phyloP scores from a whole-genome alignment of 2,329 filamentous ascomycete genomes.

The Botrytis byssoidea region DNA sequence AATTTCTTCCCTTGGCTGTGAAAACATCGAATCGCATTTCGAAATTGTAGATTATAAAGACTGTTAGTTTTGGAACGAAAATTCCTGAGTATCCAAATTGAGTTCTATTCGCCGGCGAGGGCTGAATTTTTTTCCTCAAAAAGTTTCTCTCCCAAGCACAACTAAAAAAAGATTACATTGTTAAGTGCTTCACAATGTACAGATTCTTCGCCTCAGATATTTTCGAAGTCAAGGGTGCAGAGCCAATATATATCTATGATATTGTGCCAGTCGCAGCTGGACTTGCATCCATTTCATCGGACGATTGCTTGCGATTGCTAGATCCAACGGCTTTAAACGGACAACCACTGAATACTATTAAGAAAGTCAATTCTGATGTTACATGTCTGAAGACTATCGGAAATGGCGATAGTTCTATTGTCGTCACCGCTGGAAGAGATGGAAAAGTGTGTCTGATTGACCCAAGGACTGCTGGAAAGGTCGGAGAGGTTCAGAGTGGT shows the following conservation, averaged over 20 bases:
- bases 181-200: constrained; percentile 40
- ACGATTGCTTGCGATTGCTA: constrained; percentile 67
- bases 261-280: constrained; percentile 38
- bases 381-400: constrained; percentile 60
- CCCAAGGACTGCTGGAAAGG: constrained; percentile 53
- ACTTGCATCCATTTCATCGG: constrained; percentile 58
- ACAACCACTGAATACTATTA: constrained; percentile 49
- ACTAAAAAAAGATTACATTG: constrained; percentile 5
- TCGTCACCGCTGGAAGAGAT: constrained; percentile 71
- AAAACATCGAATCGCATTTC: not conserved
- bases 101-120: not conserved
- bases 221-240: constrained; percentile 34
- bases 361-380: constrained; percentile 59
- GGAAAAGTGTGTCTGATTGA: constrained; percentile 68
- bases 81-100: not conserved
- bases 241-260: constrained; percentile 46
- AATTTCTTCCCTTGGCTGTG: not conserved
- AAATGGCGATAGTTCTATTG: constrained; percentile 44
- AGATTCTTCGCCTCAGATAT: constrained; percentile 30
- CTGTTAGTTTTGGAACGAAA: not conserved
- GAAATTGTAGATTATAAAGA: not conserved
- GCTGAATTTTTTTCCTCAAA: not conserved
- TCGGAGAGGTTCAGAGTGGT: constrained; percentile 40
- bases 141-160: constrained; percentile 6
- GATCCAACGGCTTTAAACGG: constrained; percentile 56